Base-by-base conservation (phyloP, 2,329 filamentous ascomycete genomes). In the Magnaporthiopsis rhizophila region DNA sequence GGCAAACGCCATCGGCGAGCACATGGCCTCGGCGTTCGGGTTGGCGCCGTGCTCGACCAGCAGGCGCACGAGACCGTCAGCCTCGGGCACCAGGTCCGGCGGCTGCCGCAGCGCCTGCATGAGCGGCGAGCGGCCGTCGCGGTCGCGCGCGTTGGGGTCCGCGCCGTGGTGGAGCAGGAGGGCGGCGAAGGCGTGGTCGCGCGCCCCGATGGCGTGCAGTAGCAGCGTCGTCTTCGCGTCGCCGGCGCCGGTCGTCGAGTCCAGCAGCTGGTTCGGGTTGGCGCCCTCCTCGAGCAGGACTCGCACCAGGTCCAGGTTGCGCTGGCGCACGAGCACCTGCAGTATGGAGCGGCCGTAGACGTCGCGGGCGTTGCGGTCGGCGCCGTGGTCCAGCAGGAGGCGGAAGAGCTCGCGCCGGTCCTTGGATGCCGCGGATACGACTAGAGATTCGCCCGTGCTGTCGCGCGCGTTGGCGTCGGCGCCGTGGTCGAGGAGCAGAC, bases 401-500 rank as follows among this genome's bases (percentile, higher is more conserved):
- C 61, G 38, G 26, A 63, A 60, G 18, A 67, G 56, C 3, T 65
- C 63, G n/a, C 38, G 69, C 50, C 69, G 70, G 36, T 73, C 70
- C 11, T 60, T 62, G 26, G 68, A 62, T 12, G 70, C 64, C 3
- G 69, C 67, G 34, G 67, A 64, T 13, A 67, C 59, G 53, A 70
- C 64, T 15, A 68, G 62, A 1, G 63, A 64, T 63, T 69, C 65
- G 53, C 69, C 68, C 63, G 68, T 69, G 24, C 63, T 65, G 60
- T 71, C 69, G 28, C 63, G 58, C 21, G 68, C 68, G 28, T 74
- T 71, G 7, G 71, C 64, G 2, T 69, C 69, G 9, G 74, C 74
- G 3, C 75, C 75, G 53, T 71, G 68, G 12, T 68, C 67, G 11
- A 77, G 71, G 3, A 77, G 71, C 28, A 70, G 63, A 1, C 65